Evolutionary conservation across 2,329 filamentous ascomycete species (phyloP).

Genomic region (Sphaerostilbella broomeana): DNA sequence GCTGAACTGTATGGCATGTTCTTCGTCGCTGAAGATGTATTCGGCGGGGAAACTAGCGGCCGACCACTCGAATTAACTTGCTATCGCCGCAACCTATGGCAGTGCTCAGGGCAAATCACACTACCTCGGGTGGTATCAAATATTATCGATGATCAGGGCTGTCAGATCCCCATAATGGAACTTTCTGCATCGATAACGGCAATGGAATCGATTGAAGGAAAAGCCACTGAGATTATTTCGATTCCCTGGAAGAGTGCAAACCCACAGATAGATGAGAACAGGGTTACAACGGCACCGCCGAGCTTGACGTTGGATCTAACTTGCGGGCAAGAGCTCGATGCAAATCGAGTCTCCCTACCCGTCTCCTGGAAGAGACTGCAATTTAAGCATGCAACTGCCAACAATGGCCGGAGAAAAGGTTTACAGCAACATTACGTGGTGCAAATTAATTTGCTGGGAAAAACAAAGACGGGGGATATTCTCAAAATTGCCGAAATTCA

Average conservation of each 20-base stretch:
- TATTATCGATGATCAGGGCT: slow-evolving; percentile 66
- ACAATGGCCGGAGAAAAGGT: slow-evolving; percentile 90
- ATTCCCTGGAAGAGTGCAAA: slow-evolving; percentile 88
- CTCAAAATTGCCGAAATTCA: slow-evolving; percentile 75
- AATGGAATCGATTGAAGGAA: slow-evolving; percentile 87
- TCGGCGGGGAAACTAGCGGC: slow-evolving; percentile 50
- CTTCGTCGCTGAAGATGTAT: slow-evolving; percentile 77
- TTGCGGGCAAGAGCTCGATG: slow-evolving; percentile 64
- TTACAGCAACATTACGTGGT: slow-evolving; percentile 93
- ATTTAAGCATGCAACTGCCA: slow-evolving; percentile 93
- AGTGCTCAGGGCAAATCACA: slow-evolving; percentile 82
- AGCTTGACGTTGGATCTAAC: slow-evolving; percentile 49
- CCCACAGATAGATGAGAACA: slow-evolving; percentile 47
- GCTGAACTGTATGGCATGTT: slow-evolving; percentile 85
- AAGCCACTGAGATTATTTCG: slow-evolving; percentile 86
- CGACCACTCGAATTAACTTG: slow-evolving; percentile 79
- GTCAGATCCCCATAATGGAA: slow-evolving; percentile 68
- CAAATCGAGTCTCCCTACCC: slow-evolving; percentile 70
- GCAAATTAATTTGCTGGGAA: slow-evolving; percentile 74
- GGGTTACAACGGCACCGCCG: slow-evolving; percentile 44
- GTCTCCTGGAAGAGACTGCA: slow-evolving; percentile 92
- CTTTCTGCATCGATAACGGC: slow-evolving; percentile 78
- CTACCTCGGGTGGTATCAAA: slow-evolving; percentile 67
- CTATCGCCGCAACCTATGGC: slow-evolving; percentile 90
- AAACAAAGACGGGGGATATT: slow-evolving; percentile 59